Conservation (phyloP, 495 filamentous ascomycete genomes). For the Talaromyces proteolyticus region DNA sequence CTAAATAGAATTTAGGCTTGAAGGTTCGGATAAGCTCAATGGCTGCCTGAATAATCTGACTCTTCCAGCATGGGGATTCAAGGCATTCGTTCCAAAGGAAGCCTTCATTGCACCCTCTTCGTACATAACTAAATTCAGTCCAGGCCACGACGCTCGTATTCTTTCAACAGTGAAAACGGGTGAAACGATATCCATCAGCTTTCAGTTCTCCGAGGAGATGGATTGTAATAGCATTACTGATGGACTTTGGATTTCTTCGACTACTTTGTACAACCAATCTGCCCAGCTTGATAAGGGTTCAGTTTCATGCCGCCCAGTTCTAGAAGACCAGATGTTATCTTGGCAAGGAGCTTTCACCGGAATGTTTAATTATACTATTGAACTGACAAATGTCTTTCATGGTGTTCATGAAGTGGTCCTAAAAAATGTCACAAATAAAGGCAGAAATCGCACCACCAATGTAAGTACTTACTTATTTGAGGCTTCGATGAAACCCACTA, state of each 20-base stretch:
- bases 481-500: not conserved
- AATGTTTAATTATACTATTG: constrained; percentile 28
- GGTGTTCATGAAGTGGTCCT: constrained; percentile 41
- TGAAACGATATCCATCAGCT: constrained; percentile 31
- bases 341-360: constrained; percentile 25
- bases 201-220: constrained; percentile 54
- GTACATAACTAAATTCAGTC: constrained; percentile 50
- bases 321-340: constrained; percentile 12
- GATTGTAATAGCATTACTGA: constrained; percentile 42
- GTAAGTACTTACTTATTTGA: constrained; percentile 7
- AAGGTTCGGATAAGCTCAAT: constrained; percentile 22
- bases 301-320: constrained; percentile 12
- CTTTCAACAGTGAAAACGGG: constrained; percentile 24
- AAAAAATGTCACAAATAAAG: constrained; percentile 32
- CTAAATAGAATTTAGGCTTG: constrained; percentile 8
- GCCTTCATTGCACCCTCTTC: constrained; percentile 39
- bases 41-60: constrained; percentile 44
- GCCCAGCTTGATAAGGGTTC: constrained; percentile 17
- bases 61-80: constrained; percentile 47
- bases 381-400: constrained; percentile 39
- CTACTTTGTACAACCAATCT: constrained; percentile 14
- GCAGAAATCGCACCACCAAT: constrained; percentile 28
- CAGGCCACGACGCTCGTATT: constrained; percentile 50
- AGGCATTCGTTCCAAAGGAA: constrained; percentile 46
- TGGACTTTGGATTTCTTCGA: constrained; percentile 38